phyloP scores from a whole-genome alignment of 495 filamentous ascomycete genomes.

The Talaromyces stipitatus region DNA sequence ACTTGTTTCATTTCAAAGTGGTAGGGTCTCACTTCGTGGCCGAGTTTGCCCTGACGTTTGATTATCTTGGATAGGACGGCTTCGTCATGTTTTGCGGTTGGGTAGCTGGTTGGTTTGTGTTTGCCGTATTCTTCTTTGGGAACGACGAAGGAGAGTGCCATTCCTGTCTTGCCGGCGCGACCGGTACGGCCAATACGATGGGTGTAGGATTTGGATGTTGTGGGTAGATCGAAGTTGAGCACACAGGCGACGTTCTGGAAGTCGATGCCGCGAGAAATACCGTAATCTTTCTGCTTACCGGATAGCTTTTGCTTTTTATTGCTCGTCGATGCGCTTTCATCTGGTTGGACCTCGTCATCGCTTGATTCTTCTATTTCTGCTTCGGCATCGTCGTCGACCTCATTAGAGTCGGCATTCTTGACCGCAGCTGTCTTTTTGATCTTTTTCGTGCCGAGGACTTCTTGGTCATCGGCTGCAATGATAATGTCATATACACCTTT shows the following conservation, averaged over 20 bases:
- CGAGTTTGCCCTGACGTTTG: constrained; percentile 61
- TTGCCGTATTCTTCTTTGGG: constrained; percentile 74
- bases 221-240: constrained; percentile 93
- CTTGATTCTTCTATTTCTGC: constrained; percentile 21
- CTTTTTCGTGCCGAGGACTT: constrained; percentile 58
- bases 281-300: constrained; percentile 73
- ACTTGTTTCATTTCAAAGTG: constrained; percentile 91
- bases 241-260: constrained; percentile 93
- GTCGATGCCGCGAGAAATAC: constrained; percentile 88
- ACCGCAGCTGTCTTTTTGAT: neutral
- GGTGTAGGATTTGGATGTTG: constrained; percentile 82
- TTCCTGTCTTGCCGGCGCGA: constrained; percentile 80
- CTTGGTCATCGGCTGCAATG: constrained; percentile 89
- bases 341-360: constrained; percentile 24
- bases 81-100: constrained; percentile 73
- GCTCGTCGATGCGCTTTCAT: constrained; percentile 14
- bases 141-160: constrained; percentile 90
- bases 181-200: constrained; percentile 94
- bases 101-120: constrained; percentile 75
- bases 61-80: constrained; percentile 66
- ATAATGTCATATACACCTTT: constrained; percentile 94
- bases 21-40: constrained; percentile 77
- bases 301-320: constrained; percentile 57
- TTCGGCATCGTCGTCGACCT: constrained; percentile 7
- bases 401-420: neutral